A percentile compares a stretch with the other conserved stretches of the same genome.
These are phyloP conservation scores for Cyanodermella asteris DNA, from an alignment of 2,329 filamentous ascomycete genomes.

Conservation along the genomic window DNA sequence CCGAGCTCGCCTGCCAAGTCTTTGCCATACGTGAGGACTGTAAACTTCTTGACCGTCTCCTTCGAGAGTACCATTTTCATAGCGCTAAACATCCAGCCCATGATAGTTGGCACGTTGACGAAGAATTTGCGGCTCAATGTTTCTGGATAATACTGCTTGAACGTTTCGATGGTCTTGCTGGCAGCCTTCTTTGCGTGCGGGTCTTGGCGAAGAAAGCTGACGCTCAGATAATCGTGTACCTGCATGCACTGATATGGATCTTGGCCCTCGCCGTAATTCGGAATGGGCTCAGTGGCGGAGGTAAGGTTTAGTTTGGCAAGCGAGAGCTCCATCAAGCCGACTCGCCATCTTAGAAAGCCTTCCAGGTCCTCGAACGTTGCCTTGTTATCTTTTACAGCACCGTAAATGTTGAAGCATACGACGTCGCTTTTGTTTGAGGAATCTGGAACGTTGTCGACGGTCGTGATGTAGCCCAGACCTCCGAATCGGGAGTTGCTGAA, in stretches of 20 bases:
- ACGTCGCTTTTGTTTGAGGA: too few relatives aligned
- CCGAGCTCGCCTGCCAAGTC: conserved; percentile 41
- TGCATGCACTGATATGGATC: too few relatives aligned
- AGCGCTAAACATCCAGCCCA: conserved; percentile 65
- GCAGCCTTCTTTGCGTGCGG: too few relatives aligned
- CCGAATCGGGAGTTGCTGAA: too few relatives aligned
- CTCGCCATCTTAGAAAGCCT: conserved; percentile 74
- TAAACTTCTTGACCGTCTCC: conserved; percentile 59
- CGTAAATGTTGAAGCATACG: conserved; percentile 87
- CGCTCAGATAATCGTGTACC: too few relatives aligned
- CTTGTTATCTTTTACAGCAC: conserved; percentile 59
- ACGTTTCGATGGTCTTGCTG: too few relatives aligned
- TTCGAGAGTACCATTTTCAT: conserved; percentile 56
- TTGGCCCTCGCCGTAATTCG: too few relatives aligned
- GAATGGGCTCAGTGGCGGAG: too few relatives aligned
- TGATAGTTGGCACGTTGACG: conserved; percentile 75
- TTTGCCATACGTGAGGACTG: conserved; percentile 52
- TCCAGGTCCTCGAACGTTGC: conserved; percentile 62
- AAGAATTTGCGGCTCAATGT: conserved; percentile 89
- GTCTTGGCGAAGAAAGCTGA: too few relatives aligned
- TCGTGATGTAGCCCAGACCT: conserved; percentile 60
- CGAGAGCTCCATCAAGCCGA: too few relatives aligned
- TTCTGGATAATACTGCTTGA: too few relatives aligned
- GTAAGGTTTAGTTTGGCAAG: too few relatives aligned
- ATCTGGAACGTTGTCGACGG: conserved; percentile 39